These are phyloP conservation scores for Cadophora sp. DNA, from an alignment of 2,329 filamentous ascomycete genomes.

Conservation along the genomic window DNA sequence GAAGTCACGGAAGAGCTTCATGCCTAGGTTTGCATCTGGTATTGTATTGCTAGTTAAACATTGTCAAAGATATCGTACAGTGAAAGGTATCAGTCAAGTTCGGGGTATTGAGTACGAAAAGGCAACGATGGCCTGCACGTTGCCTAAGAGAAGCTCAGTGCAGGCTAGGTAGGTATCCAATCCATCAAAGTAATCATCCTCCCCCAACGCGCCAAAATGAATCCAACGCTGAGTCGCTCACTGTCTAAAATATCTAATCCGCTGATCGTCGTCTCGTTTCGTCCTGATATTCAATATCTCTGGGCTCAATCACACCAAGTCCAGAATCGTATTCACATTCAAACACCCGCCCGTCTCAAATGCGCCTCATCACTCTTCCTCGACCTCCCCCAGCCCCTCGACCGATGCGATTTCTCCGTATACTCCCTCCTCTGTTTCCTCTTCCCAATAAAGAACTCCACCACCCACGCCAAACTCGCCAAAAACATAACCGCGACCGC, in stretches of 20 bases:
- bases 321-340: background rate
- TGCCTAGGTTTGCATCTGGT: background rate
- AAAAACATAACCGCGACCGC: conserved; percentile 54
- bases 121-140: conserved; percentile 2
- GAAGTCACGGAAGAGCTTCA: no score
- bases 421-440: conserved; percentile 34
- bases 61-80: background rate
- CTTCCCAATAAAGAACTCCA: conserved; percentile 39
- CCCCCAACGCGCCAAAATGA: background rate
- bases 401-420: conserved; percentile 36
- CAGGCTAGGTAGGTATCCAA: conserved; percentile 7
- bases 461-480: conserved; percentile 40
- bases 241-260: background rate
- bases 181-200: background rate
- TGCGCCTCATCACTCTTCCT: conserved; percentile 35
- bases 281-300: background rate
- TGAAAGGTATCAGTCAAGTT: background rate
- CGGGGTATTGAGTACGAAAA: background rate
- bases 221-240: background rate
- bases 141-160: background rate
- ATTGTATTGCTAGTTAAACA: background rate
- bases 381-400: conserved; percentile 15
- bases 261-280: background rate
- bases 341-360: conserved; percentile 35
- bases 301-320: no score